Evolutionary conservation across 1,284 basidiomycete species (phyloP).

Genomic region (Irpex sp.): DNA sequence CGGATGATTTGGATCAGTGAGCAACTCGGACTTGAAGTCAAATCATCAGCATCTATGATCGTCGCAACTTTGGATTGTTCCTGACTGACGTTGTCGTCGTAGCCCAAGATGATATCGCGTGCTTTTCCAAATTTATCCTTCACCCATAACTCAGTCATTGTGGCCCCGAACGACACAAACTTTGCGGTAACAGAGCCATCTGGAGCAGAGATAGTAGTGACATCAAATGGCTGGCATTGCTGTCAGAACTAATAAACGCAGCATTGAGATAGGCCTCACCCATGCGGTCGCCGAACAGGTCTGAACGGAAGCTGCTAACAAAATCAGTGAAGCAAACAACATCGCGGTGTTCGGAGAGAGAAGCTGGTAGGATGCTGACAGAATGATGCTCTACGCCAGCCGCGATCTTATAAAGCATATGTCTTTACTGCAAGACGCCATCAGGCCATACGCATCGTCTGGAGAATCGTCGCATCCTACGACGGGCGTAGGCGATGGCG

Average conservation of each 20-base stretch:
- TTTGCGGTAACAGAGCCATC: slow-evolving; percentile 52
- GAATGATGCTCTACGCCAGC: not conserved
- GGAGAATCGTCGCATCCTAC: slow-evolving; percentile 4
- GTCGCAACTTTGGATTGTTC: not conserved
- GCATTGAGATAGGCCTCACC: not conserved
- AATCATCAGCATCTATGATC: not conserved
- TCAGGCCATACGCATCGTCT: not conserved
- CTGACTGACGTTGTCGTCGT: slow-evolving; percentile 34
- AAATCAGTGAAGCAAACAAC: not conserved
- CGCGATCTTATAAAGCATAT: not conserved
- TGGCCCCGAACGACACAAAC: slow-evolving; percentile 51
- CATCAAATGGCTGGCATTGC: slow-evolving; percentile 40
- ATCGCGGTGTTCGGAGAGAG: not conserved
- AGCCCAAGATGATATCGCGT: slow-evolving; percentile 48
- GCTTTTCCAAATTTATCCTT: slow-evolving; percentile 42
- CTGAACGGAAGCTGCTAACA: not conserved
- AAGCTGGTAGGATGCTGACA: not conserved
- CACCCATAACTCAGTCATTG: slow-evolving; percentile 49
- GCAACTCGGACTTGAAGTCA: slow-evolving; percentile 31
- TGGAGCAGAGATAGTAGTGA: slow-evolving; percentile 43
- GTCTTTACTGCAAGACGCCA: not conserved
- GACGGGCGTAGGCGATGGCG: not conserved
- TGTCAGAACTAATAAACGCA: not conserved
- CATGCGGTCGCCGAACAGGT: not conserved
- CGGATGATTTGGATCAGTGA: slow-evolving; percentile 45